These are phyloP conservation scores for Mortierella polycephala DNA, from an alignment of 371 early-diverging fungal genomes.

Conservation along the genomic window DNA sequence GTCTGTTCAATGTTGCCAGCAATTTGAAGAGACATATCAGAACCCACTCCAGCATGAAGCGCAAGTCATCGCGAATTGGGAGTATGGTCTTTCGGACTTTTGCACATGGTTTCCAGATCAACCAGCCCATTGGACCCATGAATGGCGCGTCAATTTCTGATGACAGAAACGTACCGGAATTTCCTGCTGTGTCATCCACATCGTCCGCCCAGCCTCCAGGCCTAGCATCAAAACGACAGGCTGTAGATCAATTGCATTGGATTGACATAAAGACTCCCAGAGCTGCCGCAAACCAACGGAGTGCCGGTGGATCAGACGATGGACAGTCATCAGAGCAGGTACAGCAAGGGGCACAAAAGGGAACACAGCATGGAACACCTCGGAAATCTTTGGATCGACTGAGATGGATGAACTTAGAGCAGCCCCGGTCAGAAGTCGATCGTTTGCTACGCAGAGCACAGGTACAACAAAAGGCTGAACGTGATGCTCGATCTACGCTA, in stretches of 20 bases:
- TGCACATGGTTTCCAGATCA: constrained; percentile 13
- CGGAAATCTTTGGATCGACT: constrained; percentile 1
- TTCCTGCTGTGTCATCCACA: background rate
- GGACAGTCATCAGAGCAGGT: no score
- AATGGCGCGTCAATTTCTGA: background rate
- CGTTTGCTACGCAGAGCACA: background rate
- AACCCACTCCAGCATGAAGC: constrained; percentile 26
- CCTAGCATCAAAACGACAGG: background rate
- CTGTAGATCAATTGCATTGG: no score
- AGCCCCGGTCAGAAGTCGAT: constrained; percentile 4
- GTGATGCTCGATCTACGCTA: no score
- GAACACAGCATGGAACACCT: no score
- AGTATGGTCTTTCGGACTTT: constrained; percentile 34
- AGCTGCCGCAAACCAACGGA: no score
- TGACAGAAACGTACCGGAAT: background rate
- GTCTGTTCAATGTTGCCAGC: constrained; percentile 43
- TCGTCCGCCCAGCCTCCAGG: background rate
- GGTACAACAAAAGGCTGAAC: constrained; percentile 3
- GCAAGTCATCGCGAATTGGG: constrained; percentile 25
- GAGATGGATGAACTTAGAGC: constrained; percentile 35
- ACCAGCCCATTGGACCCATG: background rate
- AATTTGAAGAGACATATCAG: constrained; percentile 41
- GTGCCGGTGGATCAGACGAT: no score
- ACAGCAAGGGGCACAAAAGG: no score
- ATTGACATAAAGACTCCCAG: no score